These are phyloP conservation scores for Clarkia xantiana DNA, from an alignment of 345 rosid genomes.

Conservation along the genomic window DNA sequence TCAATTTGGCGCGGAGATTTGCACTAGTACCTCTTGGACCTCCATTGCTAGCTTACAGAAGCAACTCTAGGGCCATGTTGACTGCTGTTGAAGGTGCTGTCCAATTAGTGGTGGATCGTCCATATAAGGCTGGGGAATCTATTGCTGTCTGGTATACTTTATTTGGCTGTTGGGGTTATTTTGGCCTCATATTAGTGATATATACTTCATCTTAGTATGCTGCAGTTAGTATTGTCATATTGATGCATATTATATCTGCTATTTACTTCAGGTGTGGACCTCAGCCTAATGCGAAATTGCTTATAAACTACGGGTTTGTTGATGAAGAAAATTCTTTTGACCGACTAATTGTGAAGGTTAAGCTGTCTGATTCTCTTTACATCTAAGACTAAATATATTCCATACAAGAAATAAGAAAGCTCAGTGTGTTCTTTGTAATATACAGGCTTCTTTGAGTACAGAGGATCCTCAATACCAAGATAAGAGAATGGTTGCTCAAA, in stretches of 20 bases:
- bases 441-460: conserved; percentile 77
- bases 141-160: conserved; percentile 65
- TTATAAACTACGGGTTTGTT: conserved; percentile 85
- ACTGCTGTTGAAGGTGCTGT: conserved; percentile 75
- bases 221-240: conserved; percentile 3
- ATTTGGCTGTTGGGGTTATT: conserved; percentile 2
- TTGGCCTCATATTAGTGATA: conserved; percentile 7
- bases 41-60: conserved; percentile 78
- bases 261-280: conserved; percentile 80
- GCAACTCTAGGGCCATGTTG: conserved; percentile 92
- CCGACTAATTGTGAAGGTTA: conserved; percentile 64
- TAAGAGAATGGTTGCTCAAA: conserved; percentile 92
- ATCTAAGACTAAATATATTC: conserved; percentile 6
- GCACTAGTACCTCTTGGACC: conserved; percentile 99
- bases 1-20: conserved; percentile 88
- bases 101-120: conserved; percentile 71
- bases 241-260: conserved; percentile 8
- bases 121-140: conserved; percentile 79
- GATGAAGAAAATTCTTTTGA: conserved; percentile 87
- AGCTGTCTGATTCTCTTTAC: conserved; percentile 3
- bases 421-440: conserved; percentile 12
- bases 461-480: conserved; percentile 98
- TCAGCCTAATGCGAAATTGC: conserved; percentile 84
- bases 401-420: background rate
- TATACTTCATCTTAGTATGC: conserved; percentile 7